These are phyloP conservation scores for Solanum lycopersicoides DNA, from an alignment of 257 asterid genomes.

Conservation along the genomic window DNA sequence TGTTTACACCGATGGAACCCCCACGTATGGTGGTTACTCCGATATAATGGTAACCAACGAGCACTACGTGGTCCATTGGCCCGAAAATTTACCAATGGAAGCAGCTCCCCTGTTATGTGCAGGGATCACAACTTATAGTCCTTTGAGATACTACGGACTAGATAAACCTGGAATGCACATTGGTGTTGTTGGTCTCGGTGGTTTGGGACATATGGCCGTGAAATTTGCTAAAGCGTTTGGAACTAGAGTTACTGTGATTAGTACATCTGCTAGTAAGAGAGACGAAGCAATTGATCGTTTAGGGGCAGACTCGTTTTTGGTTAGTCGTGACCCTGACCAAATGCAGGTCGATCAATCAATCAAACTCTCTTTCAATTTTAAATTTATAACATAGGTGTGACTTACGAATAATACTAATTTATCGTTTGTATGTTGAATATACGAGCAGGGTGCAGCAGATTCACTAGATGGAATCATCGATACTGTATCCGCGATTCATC, in stretches of 20 bases:
- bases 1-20: no score
- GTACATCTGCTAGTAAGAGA: conserved; percentile 11
- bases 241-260: conserved; percentile 10
- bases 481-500: conserved; percentile 11
- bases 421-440: background rate
- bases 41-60: conserved; percentile 16
- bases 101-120: conserved; percentile 16
- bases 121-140: conserved; percentile 18
- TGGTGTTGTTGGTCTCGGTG: conserved; percentile 24
- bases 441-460: background rate
- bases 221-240: conserved; percentile 21
- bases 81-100: conserved; percentile 13
- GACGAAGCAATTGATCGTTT: conserved; percentile 5
- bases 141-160: conserved; percentile 10
- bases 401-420: background rate
- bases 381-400: background rate
- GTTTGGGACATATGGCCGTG: conserved; percentile 17
- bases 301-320: conserved; percentile 6
- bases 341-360: background rate
- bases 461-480: conserved; percentile 16
- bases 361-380: background rate
- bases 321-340: conserved; percentile 2
- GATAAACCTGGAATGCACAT: conserved; percentile 11
- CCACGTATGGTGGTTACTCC: background rate
- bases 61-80: conserved; percentile 9